Evolutionary conservation across 164 flowering plant species (phyloP), one percentile per base, ranked within the genome.

Genomic region (Piper betle): DNA sequence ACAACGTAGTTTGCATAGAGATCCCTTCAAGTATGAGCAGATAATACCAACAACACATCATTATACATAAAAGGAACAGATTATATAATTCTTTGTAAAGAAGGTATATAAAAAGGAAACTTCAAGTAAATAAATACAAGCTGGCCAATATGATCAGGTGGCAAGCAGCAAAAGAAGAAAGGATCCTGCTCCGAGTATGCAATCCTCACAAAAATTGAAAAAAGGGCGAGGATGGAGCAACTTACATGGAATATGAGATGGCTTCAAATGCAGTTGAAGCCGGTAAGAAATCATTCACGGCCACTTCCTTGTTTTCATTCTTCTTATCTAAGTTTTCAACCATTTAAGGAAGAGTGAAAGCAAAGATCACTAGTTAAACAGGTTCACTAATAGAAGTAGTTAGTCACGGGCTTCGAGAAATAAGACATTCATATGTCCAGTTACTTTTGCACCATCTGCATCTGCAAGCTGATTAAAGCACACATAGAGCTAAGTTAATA

Each of bases 271-370:
- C 90, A 62, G 65, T 63, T 60, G 84, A 39, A 20, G 90, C 80
- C n/a, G 94, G 90, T 62, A 87, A 74, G 72, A 87, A 87, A 58
- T 87, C 86, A 58, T 84, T 68, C 33, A 84, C 94, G 46, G 90
- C 94, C 58, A 87, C 94, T 73, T 87, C 88, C 70, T 87, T 87
- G 78, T 87, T 87, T 76, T 87, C 94, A 69, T 87, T 87, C 64
- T 87, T 87, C 87, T 87, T 84, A 75, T 87, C 90, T 87, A 68
- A 72, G 37, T 39, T 62, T 12, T 39, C 50, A 46, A 19, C 19
- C 25, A 19, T 63, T 41, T 25, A 68, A 68, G 62, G 39, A 62
- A 39, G 40, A 41, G 53, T n/a, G 13, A 12, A 25, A 55, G 20
- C 11, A 42, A 10, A 42, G 46, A 42, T 10, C 33, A 1, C 33